Evolutionary conservation across 2,329 filamentous ascomycete genomes (phyloP), one percentile per base, ranked within the genome.

Genomic region (Stylonectria norvegica): DNA sequence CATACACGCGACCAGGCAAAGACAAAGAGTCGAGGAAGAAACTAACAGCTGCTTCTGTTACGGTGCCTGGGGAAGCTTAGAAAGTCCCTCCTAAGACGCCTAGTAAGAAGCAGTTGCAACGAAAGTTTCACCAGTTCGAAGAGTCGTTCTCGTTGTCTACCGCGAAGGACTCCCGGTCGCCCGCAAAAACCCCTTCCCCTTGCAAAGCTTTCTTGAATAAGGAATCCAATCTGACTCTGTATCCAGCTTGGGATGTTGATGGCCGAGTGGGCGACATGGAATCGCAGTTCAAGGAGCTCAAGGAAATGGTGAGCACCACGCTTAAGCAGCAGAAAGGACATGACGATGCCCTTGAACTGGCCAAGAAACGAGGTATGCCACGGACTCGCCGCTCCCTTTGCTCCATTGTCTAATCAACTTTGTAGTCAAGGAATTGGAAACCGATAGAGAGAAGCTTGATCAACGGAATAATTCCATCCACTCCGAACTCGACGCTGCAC

Each of bases 231-330:
- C 68, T 77, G 50, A 74, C 70, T 55, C 65, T 61, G 22, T 78
- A 71, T 65, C 49, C 76, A 87, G 85, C 78, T 57, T 91, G 85
- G 76, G 89, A 96, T 61, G 81, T 89, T 51, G 83, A 89, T 54
- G 79, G 79, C 46, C 81, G 84, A 49, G 76, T 96, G 52, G 81
- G 83, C 48, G 77, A 81, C 44, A 83, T 96, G 67, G 87, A 95
- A 55, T 71, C 73, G 14, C 75, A 91, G 56, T 89, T 89, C 59
- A 75, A 77, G 34, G 72, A 76, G 43, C 72, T 97, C 47, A 84
- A 85, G 57, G 75, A 83, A 42, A 83, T 85, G 48, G 80, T 96
- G 59, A 80, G 81, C 43, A 75, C 76, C 20, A 82, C 85, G 16
- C 75, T 84, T 9, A 76, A 75, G 28, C 82, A 88, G 39, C 82